Conservation (phyloP, 208 protist species). For the Leishmania mexicana region DNA sequence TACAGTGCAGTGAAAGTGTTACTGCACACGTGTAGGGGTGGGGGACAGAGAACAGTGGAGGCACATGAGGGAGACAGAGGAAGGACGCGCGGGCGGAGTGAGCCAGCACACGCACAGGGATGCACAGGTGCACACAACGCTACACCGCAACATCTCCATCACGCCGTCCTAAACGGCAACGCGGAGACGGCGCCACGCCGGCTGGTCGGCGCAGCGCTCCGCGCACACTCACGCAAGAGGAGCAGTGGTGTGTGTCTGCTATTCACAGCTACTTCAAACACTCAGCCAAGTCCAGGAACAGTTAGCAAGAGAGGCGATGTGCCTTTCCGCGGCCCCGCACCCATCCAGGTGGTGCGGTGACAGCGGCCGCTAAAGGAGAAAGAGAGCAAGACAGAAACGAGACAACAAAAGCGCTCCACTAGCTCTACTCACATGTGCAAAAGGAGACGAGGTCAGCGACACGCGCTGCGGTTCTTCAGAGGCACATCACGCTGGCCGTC, state of each 20-base stretch:
- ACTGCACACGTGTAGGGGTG: not conserved
- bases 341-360: not conserved
- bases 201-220: not conserved
- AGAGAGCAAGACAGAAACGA: not conserved
- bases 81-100: not conserved
- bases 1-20: not conserved
- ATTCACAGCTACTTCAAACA: not conserved
- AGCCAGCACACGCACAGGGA: not conserved
- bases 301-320: not conserved
- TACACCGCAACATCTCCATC: not conserved
- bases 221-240: not conserved
- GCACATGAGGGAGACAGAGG: not conserved
- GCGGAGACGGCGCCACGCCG: not conserved
- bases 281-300: not conserved
- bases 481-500: not conserved
- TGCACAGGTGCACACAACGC: not conserved
- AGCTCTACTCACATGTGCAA: not conserved
- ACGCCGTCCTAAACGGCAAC: not conserved
- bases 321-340: not conserved
- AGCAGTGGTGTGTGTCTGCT: not conserved
- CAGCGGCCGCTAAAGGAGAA: not conserved
- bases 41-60: not conserved
- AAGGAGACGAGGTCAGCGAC: not conserved
- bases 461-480: not conserved
- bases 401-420: not conserved